phyloP scores from a whole-genome alignment of 345 rosid species.

The Salix exigua region DNA sequence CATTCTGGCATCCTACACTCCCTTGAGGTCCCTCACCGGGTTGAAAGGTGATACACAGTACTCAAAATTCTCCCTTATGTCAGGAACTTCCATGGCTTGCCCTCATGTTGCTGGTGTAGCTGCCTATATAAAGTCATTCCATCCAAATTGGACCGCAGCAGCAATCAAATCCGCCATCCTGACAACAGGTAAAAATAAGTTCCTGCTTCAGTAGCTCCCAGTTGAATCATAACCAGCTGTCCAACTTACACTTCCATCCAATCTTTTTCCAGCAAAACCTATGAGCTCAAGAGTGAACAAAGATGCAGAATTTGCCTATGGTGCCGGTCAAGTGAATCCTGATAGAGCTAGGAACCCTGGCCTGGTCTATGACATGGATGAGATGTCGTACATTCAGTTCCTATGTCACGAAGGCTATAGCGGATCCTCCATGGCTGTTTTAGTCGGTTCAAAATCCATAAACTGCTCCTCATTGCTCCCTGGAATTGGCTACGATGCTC shows the following conservation, averaged over 20 bases:
- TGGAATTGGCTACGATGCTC: constrained; percentile 63
- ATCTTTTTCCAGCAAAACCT: constrained; percentile 48
- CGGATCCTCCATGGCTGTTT: constrained; percentile 47
- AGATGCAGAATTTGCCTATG: constrained; percentile 74
- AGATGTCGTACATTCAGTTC: constrained; percentile 73
- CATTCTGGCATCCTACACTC: constrained; percentile 86
- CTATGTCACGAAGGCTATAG: constrained; percentile 71
- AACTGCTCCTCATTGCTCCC: constrained; percentile 71
- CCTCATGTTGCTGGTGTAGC: constrained; percentile 88
- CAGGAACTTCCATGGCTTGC: constrained; percentile 93
- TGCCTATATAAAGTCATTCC: constrained; percentile 89
- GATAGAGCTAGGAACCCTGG: constrained; percentile 59
- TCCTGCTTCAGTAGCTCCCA: neutral
- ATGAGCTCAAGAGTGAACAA: constrained; percentile 49
- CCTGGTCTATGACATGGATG: constrained; percentile 66
- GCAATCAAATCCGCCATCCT: constrained; percentile 88
- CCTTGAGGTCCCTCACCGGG: constrained; percentile 67
- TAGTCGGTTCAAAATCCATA: constrained; percentile 47
- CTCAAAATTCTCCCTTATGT: constrained; percentile 66
- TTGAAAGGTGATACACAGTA: constrained; percentile 70
- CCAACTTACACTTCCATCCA: neutral
- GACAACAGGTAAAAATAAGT: constrained; percentile 56
- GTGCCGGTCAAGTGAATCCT: constrained; percentile 82
- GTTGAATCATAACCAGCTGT: too few species aligned
- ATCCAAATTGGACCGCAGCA: constrained; percentile 72